Percentiles rank a stretch among this genome's conserved stretches.
Conservation (phyloP, 768 basidiomycete genomes). For the Auriscalpium vulgare region DNA sequence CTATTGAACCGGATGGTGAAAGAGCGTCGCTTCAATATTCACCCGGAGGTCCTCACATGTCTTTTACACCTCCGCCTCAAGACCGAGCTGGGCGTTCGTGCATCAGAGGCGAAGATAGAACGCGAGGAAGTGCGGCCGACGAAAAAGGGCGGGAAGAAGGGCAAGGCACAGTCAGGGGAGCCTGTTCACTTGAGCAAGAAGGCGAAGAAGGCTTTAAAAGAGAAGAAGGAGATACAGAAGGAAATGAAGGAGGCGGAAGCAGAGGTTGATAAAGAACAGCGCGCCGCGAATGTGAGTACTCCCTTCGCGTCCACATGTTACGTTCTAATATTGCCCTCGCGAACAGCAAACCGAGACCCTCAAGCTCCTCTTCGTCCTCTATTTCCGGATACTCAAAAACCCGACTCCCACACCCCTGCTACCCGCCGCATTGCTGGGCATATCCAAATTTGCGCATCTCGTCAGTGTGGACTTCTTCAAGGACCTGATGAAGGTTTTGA, state of each 20-base stretch:
- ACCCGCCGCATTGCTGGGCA: conserved; percentile 82
- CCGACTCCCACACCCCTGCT: conserved; percentile 71
- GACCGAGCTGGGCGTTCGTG: conserved; percentile 74
- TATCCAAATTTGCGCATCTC: conserved; percentile 89
- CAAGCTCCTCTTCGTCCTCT: conserved; percentile 93
- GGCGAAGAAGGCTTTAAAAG: conserved; percentile 74
- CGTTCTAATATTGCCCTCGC: not conserved
- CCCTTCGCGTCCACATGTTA: conserved; percentile 4
- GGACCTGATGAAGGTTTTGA: conserved; percentile 84
- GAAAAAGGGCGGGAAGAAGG: conserved; percentile 34
- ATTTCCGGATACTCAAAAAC: conserved; percentile 92
- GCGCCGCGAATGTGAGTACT: conserved; percentile 62
- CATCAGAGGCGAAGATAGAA: conserved; percentile 63
- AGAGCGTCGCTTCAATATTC: conserved; percentile 82
- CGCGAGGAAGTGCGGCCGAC: conserved; percentile 31
- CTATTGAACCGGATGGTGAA: conserved; percentile 94
- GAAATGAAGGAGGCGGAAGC: conserved; percentile 94
- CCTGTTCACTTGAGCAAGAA: conserved; percentile 88
- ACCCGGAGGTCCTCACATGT: conserved; percentile 81
- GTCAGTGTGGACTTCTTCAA: conserved; percentile 99
- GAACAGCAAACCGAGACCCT: conserved; percentile 93
- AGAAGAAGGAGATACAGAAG: conserved; percentile 82
- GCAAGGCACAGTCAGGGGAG: conserved; percentile 27
- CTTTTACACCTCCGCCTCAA: conserved; percentile 81
- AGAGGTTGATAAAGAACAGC: conserved; percentile 87